Percentiles rank a stretch among this genome's conserved stretches.
Conservation (phyloP, 1,284 basidiomycete genomes). For the Earliella scabrosa region DNA sequence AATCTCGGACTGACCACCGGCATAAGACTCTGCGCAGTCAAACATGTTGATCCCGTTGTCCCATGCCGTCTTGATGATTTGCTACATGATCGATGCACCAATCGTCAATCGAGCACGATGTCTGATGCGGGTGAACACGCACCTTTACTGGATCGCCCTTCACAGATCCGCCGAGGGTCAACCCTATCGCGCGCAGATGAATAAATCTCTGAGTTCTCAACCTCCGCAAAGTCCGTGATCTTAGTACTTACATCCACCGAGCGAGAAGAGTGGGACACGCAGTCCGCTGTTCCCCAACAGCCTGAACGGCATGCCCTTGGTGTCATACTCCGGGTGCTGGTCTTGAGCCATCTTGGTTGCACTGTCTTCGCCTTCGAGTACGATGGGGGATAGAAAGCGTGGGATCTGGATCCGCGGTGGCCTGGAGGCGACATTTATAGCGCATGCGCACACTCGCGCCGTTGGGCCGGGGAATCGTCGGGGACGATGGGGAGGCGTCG, state of each 20-base stretch:
- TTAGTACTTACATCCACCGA: slow-evolving; percentile 73
- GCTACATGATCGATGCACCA: slow-evolving; percentile 37
- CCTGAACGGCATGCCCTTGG: slow-evolving; percentile 76
- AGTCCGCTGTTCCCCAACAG: slow-evolving; percentile 76
- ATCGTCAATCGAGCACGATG: background rate
- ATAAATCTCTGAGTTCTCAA: background rate
- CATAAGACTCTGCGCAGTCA: slow-evolving; percentile 71
- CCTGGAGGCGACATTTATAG: background rate
- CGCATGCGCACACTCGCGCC: slow-evolving; percentile 1
- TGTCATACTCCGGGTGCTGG: slow-evolving; percentile 43
- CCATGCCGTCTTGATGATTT: slow-evolving; percentile 67
- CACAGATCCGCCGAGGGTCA: slow-evolving; percentile 70
- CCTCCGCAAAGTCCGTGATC: background rate
- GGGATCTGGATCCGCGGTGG: background rate
- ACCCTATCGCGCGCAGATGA: slow-evolving; percentile 46
- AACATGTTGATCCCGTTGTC: slow-evolving; percentile 76
- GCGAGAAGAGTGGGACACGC: slow-evolving; percentile 77
- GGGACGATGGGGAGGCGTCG: background rate
- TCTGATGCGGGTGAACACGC: slow-evolving; percentile 7
- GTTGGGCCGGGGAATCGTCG: background rate
- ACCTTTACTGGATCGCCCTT: slow-evolving; percentile 74
- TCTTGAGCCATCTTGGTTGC: slow-evolving; percentile 6
- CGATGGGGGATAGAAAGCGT: background rate
- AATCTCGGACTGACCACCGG: slow-evolving; percentile 69
- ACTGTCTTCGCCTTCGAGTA: background rate